A percentile compares a stretch with the other conserved stretches of the same genome.
Evolutionary conservation across 1,284 basidiomycete genomes (phyloP).

Genomic region (Ganoderma sinense): DNA sequence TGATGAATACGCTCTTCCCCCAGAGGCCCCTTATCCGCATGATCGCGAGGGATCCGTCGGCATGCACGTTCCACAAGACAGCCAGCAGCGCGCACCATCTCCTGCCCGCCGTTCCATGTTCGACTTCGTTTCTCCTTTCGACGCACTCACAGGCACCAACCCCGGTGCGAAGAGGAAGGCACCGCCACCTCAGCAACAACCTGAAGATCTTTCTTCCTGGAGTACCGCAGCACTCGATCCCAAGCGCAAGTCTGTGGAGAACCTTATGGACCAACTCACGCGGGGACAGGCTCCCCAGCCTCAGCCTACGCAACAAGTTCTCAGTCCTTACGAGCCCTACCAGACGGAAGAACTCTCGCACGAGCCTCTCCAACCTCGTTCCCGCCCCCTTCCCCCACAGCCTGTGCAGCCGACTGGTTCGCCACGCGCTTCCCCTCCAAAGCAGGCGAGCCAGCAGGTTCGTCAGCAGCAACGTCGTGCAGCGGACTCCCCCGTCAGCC

Average conservation of each 20-base stretch:
- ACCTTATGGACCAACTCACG: slow-evolving; percentile 75
- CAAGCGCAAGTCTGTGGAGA: slow-evolving; percentile 81
- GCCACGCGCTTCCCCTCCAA: slow-evolving; percentile 72
- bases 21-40: slow-evolving; percentile 55
- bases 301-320: slow-evolving; percentile 43
- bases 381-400: slow-evolving; percentile 60
- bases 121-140: slow-evolving; percentile 84
- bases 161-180: slow-evolving; percentile 68
- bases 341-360: slow-evolving; percentile 49
- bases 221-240: slow-evolving; percentile 64
- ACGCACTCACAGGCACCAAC: slow-evolving; percentile 62
- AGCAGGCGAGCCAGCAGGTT: slow-evolving; percentile 40
- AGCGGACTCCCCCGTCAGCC: slow-evolving; percentile 45
- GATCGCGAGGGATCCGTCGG: slow-evolving; percentile 36
- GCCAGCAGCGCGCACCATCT: slow-evolving; percentile 60
- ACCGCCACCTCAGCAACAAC: slow-evolving; percentile 48
- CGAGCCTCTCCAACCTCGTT: slow-evolving; percentile 51
- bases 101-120: slow-evolving; percentile 82
- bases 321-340: slow-evolving; percentile 51
- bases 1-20: slow-evolving; percentile 44
- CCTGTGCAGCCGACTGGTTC: slow-evolving; percentile 60
- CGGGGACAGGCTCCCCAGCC: slow-evolving; percentile 54
- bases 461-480: slow-evolving; percentile 39
- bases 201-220: slow-evolving; percentile 57
- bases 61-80: slow-evolving; percentile 28